Evolutionary conservation across 2,329 filamentous ascomycete genomes (phyloP), one percentile per base, ranked within the genome.

Genomic region (Cladosporium oxysporum): DNA sequence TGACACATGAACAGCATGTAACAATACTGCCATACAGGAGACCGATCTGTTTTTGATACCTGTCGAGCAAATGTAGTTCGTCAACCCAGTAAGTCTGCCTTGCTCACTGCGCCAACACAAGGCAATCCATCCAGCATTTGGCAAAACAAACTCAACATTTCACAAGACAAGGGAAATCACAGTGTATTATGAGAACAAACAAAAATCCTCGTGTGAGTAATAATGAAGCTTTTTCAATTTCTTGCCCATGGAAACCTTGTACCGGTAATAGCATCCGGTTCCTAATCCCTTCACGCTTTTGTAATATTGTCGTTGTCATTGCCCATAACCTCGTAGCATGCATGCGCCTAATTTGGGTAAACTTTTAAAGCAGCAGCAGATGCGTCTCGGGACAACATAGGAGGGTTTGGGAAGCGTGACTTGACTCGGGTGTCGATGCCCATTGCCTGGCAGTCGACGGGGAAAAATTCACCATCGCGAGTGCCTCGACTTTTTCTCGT

Each of bases 401-500:
- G 41, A 37, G 57, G 31, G 14, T 31, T 28, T 47, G 59, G 52
- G 31, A 62, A 33, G 55, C 31, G 41, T 61, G 58, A 50, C 41
- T 33, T 23, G 44, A 50, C 33, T 60, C n/a, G 21, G 31, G 35
- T 62, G 64, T 50, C 64, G 59, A 62, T 57, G 64, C 52, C 64
- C 64, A 66, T 66, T 49, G 64, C 64, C 64, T 66, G 64, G 26
- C 64, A 41, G 55, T 66, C 64, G 58, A 66, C 64, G 23, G 16
- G 29, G 23, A 18, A 23, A 64, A 59, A n/a, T 21, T 5, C 33
- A 57, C 61, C 61, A 47, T 26, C 61, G 28, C 50, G 31, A 5
- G 11, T 14, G 29, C 47, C 44, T 23, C 59, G 47, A 41, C 21
- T 31, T 47, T 21, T 44, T 18, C 18, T 44, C 37, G 8, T n/a